Evolutionary conservation across 208 protist genomes (phyloP).

Genomic region (Borovskyia barvae): DNA sequence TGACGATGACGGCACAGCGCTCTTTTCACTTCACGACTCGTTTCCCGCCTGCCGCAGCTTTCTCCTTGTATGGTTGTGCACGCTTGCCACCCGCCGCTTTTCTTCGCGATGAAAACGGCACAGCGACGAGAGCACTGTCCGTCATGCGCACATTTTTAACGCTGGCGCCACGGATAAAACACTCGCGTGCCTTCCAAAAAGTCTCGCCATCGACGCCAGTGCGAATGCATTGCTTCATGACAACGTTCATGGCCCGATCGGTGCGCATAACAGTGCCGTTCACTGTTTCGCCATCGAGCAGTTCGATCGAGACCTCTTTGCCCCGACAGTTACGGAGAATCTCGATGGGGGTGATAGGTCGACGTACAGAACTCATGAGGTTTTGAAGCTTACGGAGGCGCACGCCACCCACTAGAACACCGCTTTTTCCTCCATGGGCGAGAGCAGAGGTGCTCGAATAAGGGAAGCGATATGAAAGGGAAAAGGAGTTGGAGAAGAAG

Average conservation of each 20-base stretch:
- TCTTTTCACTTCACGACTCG: not conserved
- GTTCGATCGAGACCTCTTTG: constrained; percentile 77
- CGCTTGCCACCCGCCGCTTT: constrained; percentile 1
- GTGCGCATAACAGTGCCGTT: constrained; percentile 81
- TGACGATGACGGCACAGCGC: too few relatives aligned
- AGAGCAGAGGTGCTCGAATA: too few relatives aligned
- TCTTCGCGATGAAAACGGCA: constrained; percentile 3
- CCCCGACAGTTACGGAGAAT: constrained; percentile 80
- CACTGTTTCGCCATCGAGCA: constrained; percentile 64
- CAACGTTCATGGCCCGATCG: constrained; percentile 82
- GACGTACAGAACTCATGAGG: constrained; percentile 43
- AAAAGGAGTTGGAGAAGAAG: not conserved
- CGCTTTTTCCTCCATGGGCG: too few relatives aligned
- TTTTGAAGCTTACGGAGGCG: not conserved
- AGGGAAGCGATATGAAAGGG: constrained; percentile 7
- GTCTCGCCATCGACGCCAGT: constrained; percentile 54
- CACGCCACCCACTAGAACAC: not conserved
- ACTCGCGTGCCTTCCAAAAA: constrained; percentile 74
- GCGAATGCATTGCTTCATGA: constrained; percentile 74
- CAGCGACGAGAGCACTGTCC: constrained; percentile 39
- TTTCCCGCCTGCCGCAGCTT: constrained; percentile 10
- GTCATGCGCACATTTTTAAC: constrained; percentile 81
- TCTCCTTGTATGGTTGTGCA: constrained; percentile 4
- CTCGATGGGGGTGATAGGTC: constrained; percentile 61
- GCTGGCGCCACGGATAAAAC: constrained; percentile 69